A percentile compares a stretch with the other conserved stretches of the same genome.
Evolutionary conservation across 352 stramenopile genomes (phyloP).

Genomic region (Globisporangium nunn): DNA sequence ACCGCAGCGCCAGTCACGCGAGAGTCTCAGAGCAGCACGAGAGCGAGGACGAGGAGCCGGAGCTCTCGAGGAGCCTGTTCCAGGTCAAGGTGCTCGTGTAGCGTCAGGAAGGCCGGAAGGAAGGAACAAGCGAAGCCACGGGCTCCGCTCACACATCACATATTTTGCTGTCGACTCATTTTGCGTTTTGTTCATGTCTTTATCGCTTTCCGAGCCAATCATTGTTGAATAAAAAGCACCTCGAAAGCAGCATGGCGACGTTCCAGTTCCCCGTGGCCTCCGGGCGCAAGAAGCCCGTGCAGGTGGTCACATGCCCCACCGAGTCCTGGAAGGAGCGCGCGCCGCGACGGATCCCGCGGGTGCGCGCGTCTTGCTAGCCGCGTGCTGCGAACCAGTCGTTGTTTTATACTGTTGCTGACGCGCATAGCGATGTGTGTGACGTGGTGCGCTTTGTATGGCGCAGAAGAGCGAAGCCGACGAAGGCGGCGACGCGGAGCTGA

Average conservation of each 20-base stretch:
- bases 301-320: conserved; percentile 70
- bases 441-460: conserved; percentile 1
- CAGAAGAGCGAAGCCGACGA: conserved; percentile 24
- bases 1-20: not conserved
- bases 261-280: conserved; percentile 70
- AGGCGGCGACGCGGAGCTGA: conserved; percentile 24
- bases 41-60: conserved; percentile 16
- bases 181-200: too few species aligned
- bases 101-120: not conserved
- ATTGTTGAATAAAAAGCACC: not conserved
- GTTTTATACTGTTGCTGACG: not conserved
- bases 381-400: not conserved
- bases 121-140: not conserved
- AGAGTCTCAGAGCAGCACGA: conserved; percentile 14
- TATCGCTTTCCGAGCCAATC: too few species aligned
- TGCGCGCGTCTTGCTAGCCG: conserved; percentile 4
- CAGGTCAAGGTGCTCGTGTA: conserved; percentile 63
- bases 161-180: conserved; percentile 4
- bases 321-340: conserved; percentile 66
- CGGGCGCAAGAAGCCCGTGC: conserved; percentile 69
- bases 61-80: conserved; percentile 36
- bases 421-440: not conserved
- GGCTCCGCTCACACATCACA: conserved; percentile 19
- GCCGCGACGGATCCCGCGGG: conserved; percentile 14
- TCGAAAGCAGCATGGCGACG: conserved; percentile 20